phyloP scores from a whole-genome alignment of 2,329 filamentous ascomycete species.

The Endothia cerciana region DNA sequence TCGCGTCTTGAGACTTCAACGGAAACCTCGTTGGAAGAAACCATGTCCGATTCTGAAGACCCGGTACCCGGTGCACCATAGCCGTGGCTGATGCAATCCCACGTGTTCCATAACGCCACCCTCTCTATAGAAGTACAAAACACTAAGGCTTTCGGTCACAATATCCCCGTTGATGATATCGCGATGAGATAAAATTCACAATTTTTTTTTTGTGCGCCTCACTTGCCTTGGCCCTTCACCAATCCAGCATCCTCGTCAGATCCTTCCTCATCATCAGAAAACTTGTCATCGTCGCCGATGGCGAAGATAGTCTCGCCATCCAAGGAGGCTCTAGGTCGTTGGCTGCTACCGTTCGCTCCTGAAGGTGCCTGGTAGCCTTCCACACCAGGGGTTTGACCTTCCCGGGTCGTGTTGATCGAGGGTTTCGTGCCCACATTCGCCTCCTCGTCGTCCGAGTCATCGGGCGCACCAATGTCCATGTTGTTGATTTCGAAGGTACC shows the following conservation, averaged over 20 bases:
- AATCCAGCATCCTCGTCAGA: conserved; percentile 62
- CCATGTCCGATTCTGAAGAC: background rate
- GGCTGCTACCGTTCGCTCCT: conserved; percentile 28
- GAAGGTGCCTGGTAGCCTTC: conserved; percentile 22
- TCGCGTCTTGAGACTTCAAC: background rate
- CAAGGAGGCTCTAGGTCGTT: conserved; percentile 53
- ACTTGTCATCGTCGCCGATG: conserved; percentile 86
- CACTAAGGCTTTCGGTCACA: background rate
- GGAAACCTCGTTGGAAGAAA: background rate
- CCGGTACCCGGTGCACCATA: conserved; percentile 16
- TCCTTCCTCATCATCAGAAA: conserved; percentile 70
- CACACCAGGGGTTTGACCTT: conserved; percentile 27
- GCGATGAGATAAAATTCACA: background rate
- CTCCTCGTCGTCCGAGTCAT: conserved; percentile 65
- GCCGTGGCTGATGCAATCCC: conserved; percentile 20
- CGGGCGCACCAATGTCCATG: conserved; percentile 82
- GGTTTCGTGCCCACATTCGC: conserved; percentile 49
- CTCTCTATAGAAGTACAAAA: conserved; percentile 25
- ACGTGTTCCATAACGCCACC: conserved; percentile 20
- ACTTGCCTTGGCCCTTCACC: conserved; percentile 51
- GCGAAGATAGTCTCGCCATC: conserved; percentile 97
- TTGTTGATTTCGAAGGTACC: conserved; percentile 93
- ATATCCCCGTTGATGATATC: background rate
- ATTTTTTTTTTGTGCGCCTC: background rate
- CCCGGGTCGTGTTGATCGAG: conserved; percentile 30